phyloP scores from a whole-genome alignment of 2,329 filamentous ascomycete species.

The Alternaria alternata region DNA sequence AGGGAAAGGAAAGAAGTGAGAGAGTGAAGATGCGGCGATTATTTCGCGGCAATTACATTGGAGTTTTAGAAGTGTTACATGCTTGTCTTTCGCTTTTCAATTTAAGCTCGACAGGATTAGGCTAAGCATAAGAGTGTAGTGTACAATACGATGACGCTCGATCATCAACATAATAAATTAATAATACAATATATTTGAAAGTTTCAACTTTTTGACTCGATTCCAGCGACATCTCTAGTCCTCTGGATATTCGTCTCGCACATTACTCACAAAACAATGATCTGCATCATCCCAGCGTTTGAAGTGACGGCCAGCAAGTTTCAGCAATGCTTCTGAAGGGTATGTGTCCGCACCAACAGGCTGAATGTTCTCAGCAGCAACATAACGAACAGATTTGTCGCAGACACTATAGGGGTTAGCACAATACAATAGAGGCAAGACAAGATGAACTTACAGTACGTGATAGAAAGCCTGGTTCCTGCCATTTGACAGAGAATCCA shows the following conservation, averaged over 20 bases:
- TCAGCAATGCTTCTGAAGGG: constrained; percentile 68
- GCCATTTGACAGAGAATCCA: constrained; percentile 66
- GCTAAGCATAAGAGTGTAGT: background rate
- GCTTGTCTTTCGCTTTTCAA: background rate
- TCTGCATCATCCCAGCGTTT: constrained; percentile 77
- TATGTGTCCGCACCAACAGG: constrained; percentile 39
- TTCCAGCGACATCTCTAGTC: constrained; percentile 61
- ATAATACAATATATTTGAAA: background rate
- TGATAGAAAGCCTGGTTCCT: constrained; percentile 81
- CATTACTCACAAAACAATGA: constrained; percentile 82
- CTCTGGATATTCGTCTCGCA: constrained; percentile 83
- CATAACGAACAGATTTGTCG: constrained; percentile 75
- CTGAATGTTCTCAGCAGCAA: constrained; percentile 82
- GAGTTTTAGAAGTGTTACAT: background rate
- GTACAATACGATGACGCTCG: background rate
- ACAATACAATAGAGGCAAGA: constrained; percentile 30
- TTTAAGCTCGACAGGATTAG: background rate
- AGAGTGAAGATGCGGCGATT: background rate
- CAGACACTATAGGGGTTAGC: constrained; percentile 62
- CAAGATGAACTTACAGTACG: constrained; percentile 72
- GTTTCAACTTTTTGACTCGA: background rate
- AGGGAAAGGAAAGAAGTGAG: constrained; percentile 2
- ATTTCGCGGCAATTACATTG: background rate
- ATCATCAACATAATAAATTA: background rate
- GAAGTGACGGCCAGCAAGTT: constrained; percentile 83